Evolutionary conservation across 306 rosid genomes (phyloP).

Genomic region (Inga oerstediana): DNA sequence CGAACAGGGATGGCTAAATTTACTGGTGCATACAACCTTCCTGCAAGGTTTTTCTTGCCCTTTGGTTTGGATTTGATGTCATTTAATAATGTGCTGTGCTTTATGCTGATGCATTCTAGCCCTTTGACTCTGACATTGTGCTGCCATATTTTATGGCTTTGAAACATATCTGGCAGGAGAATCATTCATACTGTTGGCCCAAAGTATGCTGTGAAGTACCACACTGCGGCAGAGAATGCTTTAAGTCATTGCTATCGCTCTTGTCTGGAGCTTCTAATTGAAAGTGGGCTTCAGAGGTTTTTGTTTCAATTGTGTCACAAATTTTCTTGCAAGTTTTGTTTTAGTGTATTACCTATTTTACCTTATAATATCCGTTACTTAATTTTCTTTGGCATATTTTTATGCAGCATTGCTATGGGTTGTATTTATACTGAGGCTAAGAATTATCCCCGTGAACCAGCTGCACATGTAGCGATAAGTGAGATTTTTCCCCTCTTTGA

Average conservation of each 20-base stretch:
- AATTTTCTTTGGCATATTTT: slow-evolving; percentile 31
- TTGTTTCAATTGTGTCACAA: slow-evolving; percentile 20
- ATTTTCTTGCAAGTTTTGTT: slow-evolving; percentile 25
- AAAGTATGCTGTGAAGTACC: slow-evolving; percentile 95
- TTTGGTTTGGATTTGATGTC: slow-evolving; percentile 15
- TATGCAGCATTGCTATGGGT: slow-evolving; percentile 92
- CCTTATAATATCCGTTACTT: slow-evolving; percentile 34
- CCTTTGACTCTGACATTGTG: slow-evolving; percentile 12
- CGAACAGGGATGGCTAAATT: slow-evolving; percentile 92
- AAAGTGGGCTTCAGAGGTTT: slow-evolving; percentile 83
- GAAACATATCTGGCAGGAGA: slow-evolving; percentile 60
- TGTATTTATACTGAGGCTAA: slow-evolving; percentile 95
- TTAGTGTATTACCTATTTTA: neutral
- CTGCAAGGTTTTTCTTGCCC: slow-evolving; percentile 62
- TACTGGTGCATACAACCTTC: slow-evolving; percentile 87
- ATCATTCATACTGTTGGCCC: slow-evolving; percentile 98
- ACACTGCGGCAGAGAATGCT: slow-evolving; percentile 99
- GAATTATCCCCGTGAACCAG: slow-evolving; percentile 99
- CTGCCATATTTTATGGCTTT: slow-evolving; percentile 30
- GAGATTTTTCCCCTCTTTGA: slow-evolving; percentile 46
- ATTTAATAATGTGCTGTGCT: slow-evolving; percentile 3
- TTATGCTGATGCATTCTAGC: slow-evolving; percentile 22
- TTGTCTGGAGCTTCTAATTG: slow-evolving; percentile 93
- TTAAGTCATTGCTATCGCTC: slow-evolving; percentile 97
- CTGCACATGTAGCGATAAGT: slow-evolving; percentile 99